Evolutionary conservation across 495 filamentous ascomycete species (phyloP), one percentile per base, ranked within the genome.

Genomic region (Tuber borchii): DNA sequence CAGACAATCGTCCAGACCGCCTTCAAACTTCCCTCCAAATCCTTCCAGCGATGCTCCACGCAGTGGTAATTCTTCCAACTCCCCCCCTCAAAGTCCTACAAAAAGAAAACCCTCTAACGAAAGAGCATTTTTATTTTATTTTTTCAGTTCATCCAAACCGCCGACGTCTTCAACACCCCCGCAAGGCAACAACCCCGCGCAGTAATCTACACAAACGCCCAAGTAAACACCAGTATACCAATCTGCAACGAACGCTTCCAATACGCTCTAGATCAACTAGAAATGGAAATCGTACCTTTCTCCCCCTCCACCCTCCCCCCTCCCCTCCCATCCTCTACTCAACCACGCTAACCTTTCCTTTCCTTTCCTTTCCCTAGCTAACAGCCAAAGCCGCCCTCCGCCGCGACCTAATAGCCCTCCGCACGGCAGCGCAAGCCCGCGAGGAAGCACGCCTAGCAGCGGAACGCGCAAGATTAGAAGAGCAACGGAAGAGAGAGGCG

Each of bases 131-230:
- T n/a, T n/a, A n/a, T n/a, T n/a, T n/a, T n/a, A n/a, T n/a, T n/a
- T n/a, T n/a, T n/a, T n/a, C n/a, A n/a, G n/a, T 81, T 82, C 71
- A 76, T 74, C 72, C 80, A 82, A 75, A 82, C 80, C 10, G 80
- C 80, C 26, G 80, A 82, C 16, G 80, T 82, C 34, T 82, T 82
- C 72, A 82, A 82, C 46, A 70, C 76, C 17, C 80, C 80, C 17
- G 68, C 70, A 1, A 69, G 80, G 4, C 76, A 79, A 70, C 80
- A 82, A 42, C 76, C 76, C 0, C 72, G 80, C 14, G 76, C 80
- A 4, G 76, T 81, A 1, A 78, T 81, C 17, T 73, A 82, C 71
- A 82, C 80, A 10, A 82, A 82, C 26, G 80, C 80, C 6, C 80
- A 79, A 72, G 72, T 82, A 14, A 70, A 72, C 61, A 74, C 74